Evolutionary conservation across 1,284 basidiomycete genomes (phyloP).

Genomic region (Sutorius eximius): DNA sequence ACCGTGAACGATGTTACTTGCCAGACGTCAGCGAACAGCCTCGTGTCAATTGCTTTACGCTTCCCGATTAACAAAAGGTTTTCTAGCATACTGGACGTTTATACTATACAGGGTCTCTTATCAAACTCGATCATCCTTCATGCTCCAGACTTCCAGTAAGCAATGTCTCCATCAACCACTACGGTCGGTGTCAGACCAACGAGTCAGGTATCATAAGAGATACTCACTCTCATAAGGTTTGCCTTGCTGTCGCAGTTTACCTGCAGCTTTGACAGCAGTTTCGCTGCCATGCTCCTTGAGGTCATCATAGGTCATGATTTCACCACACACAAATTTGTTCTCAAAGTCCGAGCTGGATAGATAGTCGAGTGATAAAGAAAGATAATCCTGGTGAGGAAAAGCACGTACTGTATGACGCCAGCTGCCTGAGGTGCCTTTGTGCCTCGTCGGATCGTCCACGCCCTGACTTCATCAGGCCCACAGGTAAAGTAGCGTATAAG

Average conservation of each 20-base stretch:
- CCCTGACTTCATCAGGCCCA: conserved; percentile 94
- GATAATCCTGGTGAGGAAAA: background rate
- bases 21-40: background rate
- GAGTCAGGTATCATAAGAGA: conserved; percentile 1
- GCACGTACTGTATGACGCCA: conserved; percentile 92
- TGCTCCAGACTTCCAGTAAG: conserved; percentile 78
- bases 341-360: conserved; percentile 81
- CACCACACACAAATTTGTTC: conserved; percentile 99
- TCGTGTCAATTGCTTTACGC: background rate
- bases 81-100: conserved; percentile 18
- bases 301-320: conserved; percentile 94
- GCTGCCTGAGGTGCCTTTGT: conserved; percentile 97
- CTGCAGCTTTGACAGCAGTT: conserved; percentile 89
- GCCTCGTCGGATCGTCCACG: conserved; percentile 95
- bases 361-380: conserved; percentile 15
- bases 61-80: conserved; percentile 16
- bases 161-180: conserved; percentile 85
- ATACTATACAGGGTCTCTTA: conserved; percentile 11
- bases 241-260: conserved; percentile 94
- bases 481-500: conserved; percentile 97
- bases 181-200: conserved; percentile 6
- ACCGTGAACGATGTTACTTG: background rate
- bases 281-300: conserved; percentile 92
- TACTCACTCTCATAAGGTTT: conserved; percentile 90
- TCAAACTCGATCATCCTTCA: conserved; percentile 24